These are phyloP conservation scores for Backusella westeae DNA, from an alignment of 192 early-diverging fungal species.

Conservation along the genomic window DNA sequence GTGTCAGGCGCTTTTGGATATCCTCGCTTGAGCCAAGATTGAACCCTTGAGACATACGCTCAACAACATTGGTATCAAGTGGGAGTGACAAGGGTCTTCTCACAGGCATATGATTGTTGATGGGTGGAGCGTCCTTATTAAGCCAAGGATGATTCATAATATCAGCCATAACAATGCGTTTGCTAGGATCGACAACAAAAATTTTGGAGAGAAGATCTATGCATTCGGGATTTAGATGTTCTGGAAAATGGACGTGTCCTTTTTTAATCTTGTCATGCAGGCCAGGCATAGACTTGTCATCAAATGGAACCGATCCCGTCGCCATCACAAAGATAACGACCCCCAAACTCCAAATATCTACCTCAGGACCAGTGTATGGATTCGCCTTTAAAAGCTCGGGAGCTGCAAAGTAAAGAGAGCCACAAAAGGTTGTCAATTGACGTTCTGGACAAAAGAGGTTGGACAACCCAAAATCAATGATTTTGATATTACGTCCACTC, in stretches of 20 bases:
- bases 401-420: slow-evolving; percentile 79
- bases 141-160: slow-evolving; percentile 76
- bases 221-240: slow-evolving; percentile 56
- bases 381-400: slow-evolving; percentile 83
- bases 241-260: slow-evolving; percentile 74
- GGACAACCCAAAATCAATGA: slow-evolving; percentile 89
- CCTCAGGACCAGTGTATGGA: slow-evolving; percentile 81
- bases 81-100: slow-evolving; percentile 52
- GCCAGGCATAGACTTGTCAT: slow-evolving; percentile 82
- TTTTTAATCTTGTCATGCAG: slow-evolving; percentile 84
- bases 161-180: slow-evolving; percentile 67
- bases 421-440: slow-evolving; percentile 59
- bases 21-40: slow-evolving; percentile 69
- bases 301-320: slow-evolving; percentile 82
- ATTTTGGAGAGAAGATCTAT: slow-evolving; percentile 66
- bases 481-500: slow-evolving; percentile 62
- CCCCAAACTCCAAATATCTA: slow-evolving; percentile 87
- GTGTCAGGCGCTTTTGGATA: slow-evolving; percentile 49
- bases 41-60: slow-evolving; percentile 67
- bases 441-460: slow-evolving; percentile 60
- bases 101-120: slow-evolving; percentile 65
- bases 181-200: slow-evolving; percentile 68
- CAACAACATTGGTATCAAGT: slow-evolving; percentile 57
- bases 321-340: slow-evolving; percentile 86
- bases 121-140: slow-evolving; percentile 59